Evolutionary conservation across 2,329 filamentous ascomycete genomes (phyloP).

Genomic region (Neonectria punicea): DNA sequence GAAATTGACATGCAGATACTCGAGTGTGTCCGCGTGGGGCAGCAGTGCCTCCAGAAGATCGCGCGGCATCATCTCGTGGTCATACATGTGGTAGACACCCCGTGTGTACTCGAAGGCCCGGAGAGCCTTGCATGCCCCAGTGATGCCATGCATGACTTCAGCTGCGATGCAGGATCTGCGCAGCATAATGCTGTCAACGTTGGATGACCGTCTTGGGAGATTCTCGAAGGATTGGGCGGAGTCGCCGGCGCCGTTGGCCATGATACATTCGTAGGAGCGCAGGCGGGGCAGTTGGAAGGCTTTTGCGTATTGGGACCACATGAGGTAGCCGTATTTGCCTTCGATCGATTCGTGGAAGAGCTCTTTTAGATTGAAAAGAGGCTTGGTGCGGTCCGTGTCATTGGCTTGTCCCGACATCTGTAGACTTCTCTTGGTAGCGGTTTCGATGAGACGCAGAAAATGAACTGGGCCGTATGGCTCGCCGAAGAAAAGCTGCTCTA

Average conservation of each 20-base stretch:
- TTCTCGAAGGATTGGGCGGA: background rate
- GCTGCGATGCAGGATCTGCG: background rate
- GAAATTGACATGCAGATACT: constrained; percentile 22
- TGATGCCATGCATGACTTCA: background rate
- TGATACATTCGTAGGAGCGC: constrained; percentile 14
- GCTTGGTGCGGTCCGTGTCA: background rate
- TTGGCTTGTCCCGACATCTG: background rate
- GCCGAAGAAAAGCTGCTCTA: constrained; percentile 1
- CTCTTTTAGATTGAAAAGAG: constrained; percentile 2
- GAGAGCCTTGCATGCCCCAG: constrained; percentile 13
- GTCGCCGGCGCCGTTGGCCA: background rate
- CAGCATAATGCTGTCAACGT: constrained; percentile 10
- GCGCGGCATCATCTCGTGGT: constrained; percentile 9
- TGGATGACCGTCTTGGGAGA: background rate
- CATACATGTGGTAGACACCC: background rate
- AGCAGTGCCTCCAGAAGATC: constrained; percentile 18
- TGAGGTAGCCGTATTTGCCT: background rate
- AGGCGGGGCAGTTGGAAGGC: constrained; percentile 4
- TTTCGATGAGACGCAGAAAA: background rate
- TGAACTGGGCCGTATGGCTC: background rate
- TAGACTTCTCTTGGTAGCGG: background rate
- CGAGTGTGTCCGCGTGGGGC: constrained; percentile 12
- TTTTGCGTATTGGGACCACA: background rate
- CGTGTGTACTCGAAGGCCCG: constrained; percentile 9
- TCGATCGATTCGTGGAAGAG: constrained; percentile 2